Conservation (phyloP, 306 rosid species). For the Pueraria montana region DNA sequence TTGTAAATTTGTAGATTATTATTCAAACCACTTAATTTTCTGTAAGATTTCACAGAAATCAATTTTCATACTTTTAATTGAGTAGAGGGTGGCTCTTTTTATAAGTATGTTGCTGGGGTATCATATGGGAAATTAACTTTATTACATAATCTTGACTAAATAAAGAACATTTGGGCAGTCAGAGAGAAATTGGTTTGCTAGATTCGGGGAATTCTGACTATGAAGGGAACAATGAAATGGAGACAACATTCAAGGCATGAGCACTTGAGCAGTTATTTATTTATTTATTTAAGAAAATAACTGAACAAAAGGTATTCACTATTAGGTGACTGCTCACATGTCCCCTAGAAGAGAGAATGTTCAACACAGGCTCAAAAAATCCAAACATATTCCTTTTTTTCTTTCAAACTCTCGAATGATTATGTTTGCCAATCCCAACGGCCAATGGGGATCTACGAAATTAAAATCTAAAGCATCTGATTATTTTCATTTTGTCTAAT, state of each 20-base stretch:
- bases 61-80: conserved; percentile 16
- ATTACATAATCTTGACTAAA: conserved; percentile 46
- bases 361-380: conserved; percentile 26
- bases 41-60: conserved; percentile 8
- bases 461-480: not conserved
- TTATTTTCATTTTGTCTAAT: not conserved
- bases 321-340: conserved; percentile 35
- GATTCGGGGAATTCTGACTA: conserved; percentile 37
- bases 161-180: conserved; percentile 40
- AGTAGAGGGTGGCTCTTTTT: conserved; percentile 38
- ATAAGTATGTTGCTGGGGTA: conserved; percentile 18
- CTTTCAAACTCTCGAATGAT: conserved; percentile 16
- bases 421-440: conserved; percentile 17
- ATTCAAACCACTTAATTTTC: conserved; percentile 21
- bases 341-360: conserved; percentile 39
- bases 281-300: not conserved
- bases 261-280: conserved; percentile 17
- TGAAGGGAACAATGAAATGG: conserved; percentile 39
- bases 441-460: conserved; percentile 22
- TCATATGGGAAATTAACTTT: conserved; percentile 38
- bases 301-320: conserved; percentile 32
- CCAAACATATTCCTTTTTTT: conserved; percentile 1
- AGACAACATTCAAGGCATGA: conserved; percentile 43
- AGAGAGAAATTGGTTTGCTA: conserved; percentile 31
- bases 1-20: not conserved